Base-by-base conservation (phyloP, 768 basidiomycete genomes). In the Tephrocybe sp. region DNA sequence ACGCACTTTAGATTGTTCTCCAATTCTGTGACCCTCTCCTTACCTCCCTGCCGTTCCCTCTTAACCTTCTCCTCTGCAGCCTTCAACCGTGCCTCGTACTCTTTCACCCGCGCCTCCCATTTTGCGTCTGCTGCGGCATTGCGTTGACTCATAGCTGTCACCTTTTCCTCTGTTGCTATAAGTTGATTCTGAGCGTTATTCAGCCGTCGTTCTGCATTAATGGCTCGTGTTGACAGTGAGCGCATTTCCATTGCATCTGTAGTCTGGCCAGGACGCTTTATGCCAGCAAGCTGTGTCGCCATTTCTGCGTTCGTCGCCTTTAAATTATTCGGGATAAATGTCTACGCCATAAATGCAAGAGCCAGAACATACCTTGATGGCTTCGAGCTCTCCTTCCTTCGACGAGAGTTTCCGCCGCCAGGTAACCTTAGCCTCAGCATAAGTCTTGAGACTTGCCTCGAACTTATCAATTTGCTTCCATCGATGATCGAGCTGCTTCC, bases 391-490 rank as follows among this genome's bases (percentile, higher is more conserved):
- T n/a, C 89, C 89, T 54, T 95, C 88, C 65, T 91, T 93, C 23
- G 79, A 64, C n/a, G 75, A 76, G 40, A 89, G 79, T 70, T 92
- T 92, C 56, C 83, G 81, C 53, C 91, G 80, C 94, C 93, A 96
- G 4, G 80, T 75, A 10, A 80, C 72, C 65, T 93, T 92, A n/a
- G 81, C 80, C 48, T 95, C 88, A 0, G 84, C 84, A 53, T 88
- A 84, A 9, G 79, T 77, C 74, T 90, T 95, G 46, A 97, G 78
- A 40, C 89, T 85, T 17, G 76, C 72, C 67, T 98, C 95, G 58
- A 98, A 94, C 60, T 87, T 89, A 71, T 98, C 95, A 49, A 99
- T 80, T 64, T 96, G 90, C 61, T 84, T 85, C 90, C 93, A 94
- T 56, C 92, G 83, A 22, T 76, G 70, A 56, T 98, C 96, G 20